Base-by-base conservation (phyloP, 108 stramenopile species). In the Mayamaea pseudoterrestris region DNA sequence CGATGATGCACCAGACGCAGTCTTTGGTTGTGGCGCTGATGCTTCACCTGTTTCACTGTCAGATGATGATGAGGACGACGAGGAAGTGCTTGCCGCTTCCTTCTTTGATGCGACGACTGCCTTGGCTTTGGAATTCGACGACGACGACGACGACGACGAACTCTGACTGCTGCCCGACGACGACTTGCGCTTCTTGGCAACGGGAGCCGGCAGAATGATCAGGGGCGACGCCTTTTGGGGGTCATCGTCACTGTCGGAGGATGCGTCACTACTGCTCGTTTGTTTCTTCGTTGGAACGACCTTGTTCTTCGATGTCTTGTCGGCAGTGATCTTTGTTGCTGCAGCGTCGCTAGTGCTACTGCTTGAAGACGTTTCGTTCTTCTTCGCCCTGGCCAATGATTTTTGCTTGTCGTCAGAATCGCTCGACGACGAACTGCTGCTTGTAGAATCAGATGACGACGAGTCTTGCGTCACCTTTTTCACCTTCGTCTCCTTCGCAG, bases 61-160 rank as follows among this genome's bases (percentile, higher is more conserved):
- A 35, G 20, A 26, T 11, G 20, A 21, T 18, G n/a, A n/a, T 57
- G 55, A 57, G n/a, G 55, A 57, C 3, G 55, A 56, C 2, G 55
- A 46, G 5, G 5, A 12, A 16, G 7, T 41, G 41, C n/a, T 16
- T 7, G 7, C 41, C n/a, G 7, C 18, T 17, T 7, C 16, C 16
- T 41, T 41, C n/a, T 41, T 41, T 34, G 32, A 8, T 34, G 46
- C 46, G 25, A 8, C 24, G 9, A 26, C 29, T 8, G 29, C 46
- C 29, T 9, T 47, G 32, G 32, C 32, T 12, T 8, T 11, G 32
- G 32, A 34, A 34, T 8, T 11, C 5, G 37, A 39, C 48, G 39
- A 41, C 2, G 55, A 56, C 40, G 40, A 41, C 0, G 25, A 41
- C 21, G 53, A 53, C n/a, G 41, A 53, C 12, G 43, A 27, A 23